Evolutionary conservation across 2,329 filamentous ascomycete species (phyloP).

Genomic region (Gyromitra esculenta): DNA sequence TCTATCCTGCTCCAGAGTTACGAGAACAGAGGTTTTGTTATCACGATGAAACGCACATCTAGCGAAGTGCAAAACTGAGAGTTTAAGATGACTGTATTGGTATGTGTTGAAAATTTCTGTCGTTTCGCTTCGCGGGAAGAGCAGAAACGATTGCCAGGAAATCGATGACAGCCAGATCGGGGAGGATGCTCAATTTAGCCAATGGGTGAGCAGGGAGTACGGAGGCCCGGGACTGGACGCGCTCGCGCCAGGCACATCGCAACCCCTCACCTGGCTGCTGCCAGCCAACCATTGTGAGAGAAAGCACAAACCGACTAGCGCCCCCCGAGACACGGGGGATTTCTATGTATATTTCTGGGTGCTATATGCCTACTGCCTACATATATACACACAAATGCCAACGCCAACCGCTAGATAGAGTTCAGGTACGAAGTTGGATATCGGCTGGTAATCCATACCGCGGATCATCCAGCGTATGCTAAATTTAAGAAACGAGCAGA

Average conservation of each 20-base stretch:
- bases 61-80: constrained; percentile 1
- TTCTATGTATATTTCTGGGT: constrained; percentile 42
- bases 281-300: constrained; percentile 24
- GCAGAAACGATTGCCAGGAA: constrained; percentile 36
- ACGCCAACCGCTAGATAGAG: constrained; percentile 30
- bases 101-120: constrained; percentile 14
- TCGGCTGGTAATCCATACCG: constrained; percentile 37
- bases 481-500: constrained; percentile 39
- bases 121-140: constrained; percentile 22
- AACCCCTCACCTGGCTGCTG: constrained; percentile 32
- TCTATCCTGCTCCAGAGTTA: neutral
- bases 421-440: constrained; percentile 43
- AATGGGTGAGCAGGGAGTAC: constrained; percentile 11
- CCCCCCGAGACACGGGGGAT: constrained; percentile 38
- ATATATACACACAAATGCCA: constrained; percentile 8
- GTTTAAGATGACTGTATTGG: constrained; percentile 8
- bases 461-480: constrained; percentile 39
- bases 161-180: constrained; percentile 25
- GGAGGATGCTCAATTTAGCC: constrained; percentile 37
- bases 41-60: neutral
- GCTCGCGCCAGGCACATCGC: constrained; percentile 33
- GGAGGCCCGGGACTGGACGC: constrained; percentile 1
- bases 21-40: neutral
- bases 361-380: constrained; percentile 16
- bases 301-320: constrained; percentile 1